Base-by-base conservation (phyloP, 331 rosid species). In the Phaseolus coccineus region DNA sequence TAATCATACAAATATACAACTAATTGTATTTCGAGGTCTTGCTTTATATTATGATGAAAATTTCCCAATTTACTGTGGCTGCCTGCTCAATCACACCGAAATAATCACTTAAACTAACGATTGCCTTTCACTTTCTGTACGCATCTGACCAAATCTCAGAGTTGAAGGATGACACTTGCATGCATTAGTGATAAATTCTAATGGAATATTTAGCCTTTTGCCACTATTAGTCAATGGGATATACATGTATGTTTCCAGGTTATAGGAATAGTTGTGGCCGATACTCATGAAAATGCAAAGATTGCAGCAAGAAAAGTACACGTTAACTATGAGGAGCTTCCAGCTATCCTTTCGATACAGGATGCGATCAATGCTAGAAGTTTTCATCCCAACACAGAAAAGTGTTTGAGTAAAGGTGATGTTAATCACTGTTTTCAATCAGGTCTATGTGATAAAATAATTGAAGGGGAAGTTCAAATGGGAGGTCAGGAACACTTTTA, bases 401-500 rank as follows among this genome's bases (percentile, higher is more conserved):
- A 69, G 86, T 69, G 88, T 74, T 80, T 95, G 87, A 78, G 27
- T 70, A 93, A 87, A 84, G 98, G 98, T 83, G 89, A 95, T 72
- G 97, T 91, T 52, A 96, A 93, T 77, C 82, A 79, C 48, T 91
- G 97, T 82, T 93, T 95, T 77, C 90, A 84, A 79, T 95, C 94
- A 24, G 85, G 88, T 68, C 88, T 85, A 76, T 95, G 97, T 87
- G 92, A 95, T 81, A 86, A 78, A 84, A 89, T 93, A 82, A 78
- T 93, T 69, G 97, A 91, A 83, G 97, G 97, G 73, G 93, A 90
- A 72, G 97, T 95, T 87, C 91, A 81, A 64, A 87, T 95, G 8
- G 99, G 99, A 77, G 97, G 99, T 64, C 99, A 95, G 82, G 99
- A 95, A 82, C 99, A 95, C 86, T 95, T 95, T 77, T 95, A 95